phyloP scores from a whole-genome alignment of 129 eudicot genomes.

The Helianthus annuus region HanXRQr2.0-SUNRISE NC_035437.2:124560206-124560705 shows the following conservation, averaged over 20 bases:
- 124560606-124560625: conserved; percentile 8
- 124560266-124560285: neutral
- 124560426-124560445: conserved; percentile 18
- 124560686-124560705: conserved; percentile 4
- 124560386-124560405: conserved; percentile 28
- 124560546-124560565: neutral
- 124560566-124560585: conserved; percentile 21
- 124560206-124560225: no score
- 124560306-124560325: conserved; percentile 1
- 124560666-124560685: conserved; percentile 22
- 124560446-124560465: conserved; percentile 27
- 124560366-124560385: conserved; percentile 23
- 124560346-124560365: conserved; percentile 26
- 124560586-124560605: neutral
- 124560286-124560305: neutral
- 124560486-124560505: conserved; percentile 6
- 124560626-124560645: conserved; percentile 13
- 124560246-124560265: neutral
- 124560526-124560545: conserved; percentile 8
- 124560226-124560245: no score
- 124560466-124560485: conserved; percentile 12
- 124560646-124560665: conserved; percentile 13
- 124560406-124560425: conserved; percentile 15
- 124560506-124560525: conserved; percentile 21
- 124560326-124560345: conserved; percentile 19